Evolutionary conservation across 2,329 filamentous ascomycete species (phyloP), one percentile per base, ranked within the genome.

Genomic region (Colletotrichum sp.): DNA sequence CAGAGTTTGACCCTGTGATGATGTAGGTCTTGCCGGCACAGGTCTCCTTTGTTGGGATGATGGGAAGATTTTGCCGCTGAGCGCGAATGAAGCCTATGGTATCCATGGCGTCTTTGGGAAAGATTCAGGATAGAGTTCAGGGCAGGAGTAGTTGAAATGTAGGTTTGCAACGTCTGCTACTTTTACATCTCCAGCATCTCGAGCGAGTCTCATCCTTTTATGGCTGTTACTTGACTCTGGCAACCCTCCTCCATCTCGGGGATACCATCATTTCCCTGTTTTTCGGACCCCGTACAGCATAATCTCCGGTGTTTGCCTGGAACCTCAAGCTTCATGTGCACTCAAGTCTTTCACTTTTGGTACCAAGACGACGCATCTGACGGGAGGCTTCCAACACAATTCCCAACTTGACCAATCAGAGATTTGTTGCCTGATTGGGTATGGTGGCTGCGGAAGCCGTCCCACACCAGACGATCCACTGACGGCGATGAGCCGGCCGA

Each of bases 121-220:
- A 3, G 12, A 8, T 22, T 22, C 44, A 13, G n/a, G 1, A 13
- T 0, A 13, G 4, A 1, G 2, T 13, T 48, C n/a, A 13, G n/a
- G n/a, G 44, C n/a, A 13, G n/a, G 6, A 12, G n/a, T 8, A 24
- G n/a, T 52, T 22, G 3, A 22, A 36, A 36, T 16, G 34, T 52
- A 22, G 44, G n/a, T 52, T 22, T 52, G 44, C n/a, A 3, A 3
- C 22, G n/a, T 22, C n/a, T 13, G 44, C 44, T 1, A 22, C 10
- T 24, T 13, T 22, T 22, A 5, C n/a, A 22, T 13, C 4, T 22
- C n/a, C 3, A 22, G 44, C 0, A 22, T 22, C n/a, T 52, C n/a
- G 10, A 22, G n/a, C n/a, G 44, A 24, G 0, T 52, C 12, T 52
- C n/a, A 5, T 22, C 44, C n/a, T 52, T 52, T 52, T 22, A 52